These are phyloP conservation scores for Nidularia sp. DNA, from an alignment of 768 basidiomycete genomes.

Conservation along the genomic window DNA sequence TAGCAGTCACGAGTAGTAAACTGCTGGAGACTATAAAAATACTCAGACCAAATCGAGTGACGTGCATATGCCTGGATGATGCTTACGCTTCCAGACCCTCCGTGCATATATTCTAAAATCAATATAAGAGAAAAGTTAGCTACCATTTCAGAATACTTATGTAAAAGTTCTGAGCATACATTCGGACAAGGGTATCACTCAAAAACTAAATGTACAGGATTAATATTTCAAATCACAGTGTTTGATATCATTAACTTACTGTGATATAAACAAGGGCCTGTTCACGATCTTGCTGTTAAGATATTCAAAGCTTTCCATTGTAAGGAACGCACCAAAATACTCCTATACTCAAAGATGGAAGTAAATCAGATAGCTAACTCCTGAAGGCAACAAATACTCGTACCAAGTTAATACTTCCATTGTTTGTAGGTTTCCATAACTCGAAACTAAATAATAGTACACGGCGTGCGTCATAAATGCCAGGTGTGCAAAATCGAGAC, in stretches of 20 bases:
- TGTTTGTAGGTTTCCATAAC: conserved; percentile 20
- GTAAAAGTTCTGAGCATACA: too few relatives aligned
- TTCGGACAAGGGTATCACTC: too few relatives aligned
- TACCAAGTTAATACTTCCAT: conserved; percentile 25
- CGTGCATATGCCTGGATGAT: background rate
- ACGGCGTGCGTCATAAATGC: conserved; percentile 25
- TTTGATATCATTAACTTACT: conserved; percentile 8
- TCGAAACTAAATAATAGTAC: conserved; percentile 30
- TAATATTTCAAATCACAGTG: background rate
- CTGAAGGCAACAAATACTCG: conserved; percentile 3
- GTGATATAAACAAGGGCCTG: conserved; percentile 22
- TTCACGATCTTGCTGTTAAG: too few relatives aligned
- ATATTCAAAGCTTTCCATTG: too few relatives aligned
- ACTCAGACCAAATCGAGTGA: background rate
- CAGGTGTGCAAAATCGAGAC: conserved; percentile 28
- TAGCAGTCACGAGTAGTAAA: background rate
- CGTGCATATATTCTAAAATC: conserved; percentile 16
- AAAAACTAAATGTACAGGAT: too few relatives aligned
- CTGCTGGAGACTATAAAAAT: background rate
- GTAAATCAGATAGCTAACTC: background rate
- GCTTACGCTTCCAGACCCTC: conserved; percentile 22
- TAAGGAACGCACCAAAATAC: conserved; percentile 19
- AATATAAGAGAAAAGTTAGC: too few relatives aligned
- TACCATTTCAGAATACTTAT: too few relatives aligned
- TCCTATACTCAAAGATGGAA: conserved; percentile 16